These are phyloP conservation scores for Malus hybrid DNA, from an alignment of 331 rosid genomes.

Conservation along the genomic window DNA sequence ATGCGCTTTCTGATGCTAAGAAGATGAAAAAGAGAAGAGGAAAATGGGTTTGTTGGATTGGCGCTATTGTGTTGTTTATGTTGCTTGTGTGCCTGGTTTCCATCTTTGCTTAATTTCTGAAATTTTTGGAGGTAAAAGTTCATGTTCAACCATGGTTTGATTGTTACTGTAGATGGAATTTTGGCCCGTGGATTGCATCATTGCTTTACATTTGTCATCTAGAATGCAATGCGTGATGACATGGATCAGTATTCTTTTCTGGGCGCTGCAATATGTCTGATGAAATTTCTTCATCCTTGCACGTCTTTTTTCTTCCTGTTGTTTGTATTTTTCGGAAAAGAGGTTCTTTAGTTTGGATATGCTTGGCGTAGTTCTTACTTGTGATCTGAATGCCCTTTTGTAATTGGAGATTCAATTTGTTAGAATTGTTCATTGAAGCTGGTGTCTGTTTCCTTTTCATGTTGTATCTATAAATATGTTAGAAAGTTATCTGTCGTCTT, in stretches of 20 bases:
- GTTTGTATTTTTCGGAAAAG: neutral
- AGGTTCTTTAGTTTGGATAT: neutral
- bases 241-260: no score
- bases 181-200: no score
- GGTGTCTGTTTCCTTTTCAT: no score
- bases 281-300: no score
- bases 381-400: neutral
- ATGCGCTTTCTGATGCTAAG: neutral
- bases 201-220: no score
- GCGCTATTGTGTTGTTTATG: constrained; percentile 3
- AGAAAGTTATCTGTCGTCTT: no score
- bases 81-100: constrained; percentile 7
- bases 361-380: neutral
- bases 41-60: constrained; percentile 3
- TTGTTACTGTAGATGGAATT: no score
- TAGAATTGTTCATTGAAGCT: neutral
- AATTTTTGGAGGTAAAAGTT: no score
- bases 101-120: neutral
- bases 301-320: neutral
- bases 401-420: neutral
- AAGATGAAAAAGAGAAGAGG: constrained; percentile 5
- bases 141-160: no score
- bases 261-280: no score
- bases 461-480: no score
- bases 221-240: no score